phyloP scores from a whole-genome alignment of 2,329 filamentous ascomycete genomes.

The Phialocephala sp. region DNA sequence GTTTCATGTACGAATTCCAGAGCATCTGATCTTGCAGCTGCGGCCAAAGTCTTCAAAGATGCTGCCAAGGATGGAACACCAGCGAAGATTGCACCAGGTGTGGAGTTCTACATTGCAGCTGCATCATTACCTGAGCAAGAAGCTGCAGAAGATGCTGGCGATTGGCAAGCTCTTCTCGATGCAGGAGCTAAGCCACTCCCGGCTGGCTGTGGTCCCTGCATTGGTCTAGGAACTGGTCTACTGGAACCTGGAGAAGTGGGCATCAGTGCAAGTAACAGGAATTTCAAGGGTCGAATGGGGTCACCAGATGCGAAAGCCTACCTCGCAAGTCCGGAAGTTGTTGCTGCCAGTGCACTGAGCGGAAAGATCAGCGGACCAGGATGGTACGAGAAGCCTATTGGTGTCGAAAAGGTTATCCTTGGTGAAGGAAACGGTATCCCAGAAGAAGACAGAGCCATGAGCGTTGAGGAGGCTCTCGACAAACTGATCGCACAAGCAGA shows the following conservation, averaged over 20 bases:
- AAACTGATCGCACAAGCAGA: slow-evolving; percentile 54
- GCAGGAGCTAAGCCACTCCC: slow-evolving; percentile 78
- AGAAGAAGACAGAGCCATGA: slow-evolving; percentile 68
- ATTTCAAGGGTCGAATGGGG: slow-evolving; percentile 93
- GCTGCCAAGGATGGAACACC: slow-evolving; percentile 66
- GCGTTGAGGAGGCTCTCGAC: slow-evolving; percentile 72
- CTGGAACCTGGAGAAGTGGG: slow-evolving; percentile 86
- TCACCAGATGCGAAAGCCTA: slow-evolving; percentile 81
- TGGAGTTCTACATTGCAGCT: slow-evolving; percentile 88
- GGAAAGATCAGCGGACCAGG: slow-evolving; percentile 79
- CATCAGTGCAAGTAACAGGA: slow-evolving; percentile 83
- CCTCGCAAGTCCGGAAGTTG: slow-evolving; percentile 86
- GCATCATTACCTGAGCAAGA: slow-evolving; percentile 81
- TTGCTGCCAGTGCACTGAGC: slow-evolving; percentile 82
- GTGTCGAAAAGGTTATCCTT: slow-evolving; percentile 68
- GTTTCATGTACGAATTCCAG: slow-evolving; percentile 90
- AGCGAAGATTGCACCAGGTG: slow-evolving; percentile 74
- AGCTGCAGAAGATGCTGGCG: slow-evolving; percentile 77
- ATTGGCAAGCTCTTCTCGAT: slow-evolving; percentile 83
- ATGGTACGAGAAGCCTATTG: slow-evolving; percentile 75
- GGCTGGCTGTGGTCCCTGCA: slow-evolving; percentile 82
- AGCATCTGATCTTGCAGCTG: slow-evolving; percentile 79
- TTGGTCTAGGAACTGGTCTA: slow-evolving; percentile 78
- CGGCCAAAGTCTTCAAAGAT: slow-evolving; percentile 84
- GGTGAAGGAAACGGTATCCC: slow-evolving; percentile 74